phyloP scores from a whole-genome alignment of 306 rosid genomes.

The Delonix regia region DNA sequence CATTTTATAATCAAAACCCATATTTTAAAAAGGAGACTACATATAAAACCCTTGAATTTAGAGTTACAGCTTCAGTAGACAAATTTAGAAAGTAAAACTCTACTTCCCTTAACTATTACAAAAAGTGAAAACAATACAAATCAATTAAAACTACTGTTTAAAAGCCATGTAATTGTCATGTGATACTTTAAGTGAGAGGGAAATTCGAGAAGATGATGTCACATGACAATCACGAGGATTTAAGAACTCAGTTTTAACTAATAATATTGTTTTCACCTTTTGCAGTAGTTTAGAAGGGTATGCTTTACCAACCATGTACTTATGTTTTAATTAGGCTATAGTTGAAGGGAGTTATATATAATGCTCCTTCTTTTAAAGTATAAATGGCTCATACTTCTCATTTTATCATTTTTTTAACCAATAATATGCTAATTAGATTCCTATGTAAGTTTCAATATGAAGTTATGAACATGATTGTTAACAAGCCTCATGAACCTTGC shows the following conservation, averaged over 20 bases:
- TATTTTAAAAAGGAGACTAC: constrained; percentile 7
- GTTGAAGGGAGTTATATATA: neutral
- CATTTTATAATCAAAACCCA: constrained; percentile 1
- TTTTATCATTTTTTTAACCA: constrained; percentile 19
- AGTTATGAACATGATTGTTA: constrained; percentile 11
- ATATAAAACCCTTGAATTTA: neutral
- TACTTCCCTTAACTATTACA: neutral
- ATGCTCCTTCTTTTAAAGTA: no score
- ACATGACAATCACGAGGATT: neutral
- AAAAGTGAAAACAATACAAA: neutral
- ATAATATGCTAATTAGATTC: constrained; percentile 21
- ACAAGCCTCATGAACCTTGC: constrained; percentile 32
- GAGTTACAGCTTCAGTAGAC: neutral
- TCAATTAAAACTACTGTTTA: neutral
- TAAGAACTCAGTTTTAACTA: neutral
- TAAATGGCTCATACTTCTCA: constrained; percentile 19
- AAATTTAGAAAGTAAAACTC: neutral
- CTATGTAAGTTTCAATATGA: neutral
- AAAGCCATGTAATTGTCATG: neutral
- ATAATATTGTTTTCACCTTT: neutral
- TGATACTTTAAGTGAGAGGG: neutral
- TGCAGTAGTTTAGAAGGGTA: neutral
- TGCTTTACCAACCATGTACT: neutral
- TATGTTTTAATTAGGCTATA: neutral
- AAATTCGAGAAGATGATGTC: neutral